Conservation (phyloP, 768 basidiomycete genomes). For the Suillus ampliporus region DNA sequence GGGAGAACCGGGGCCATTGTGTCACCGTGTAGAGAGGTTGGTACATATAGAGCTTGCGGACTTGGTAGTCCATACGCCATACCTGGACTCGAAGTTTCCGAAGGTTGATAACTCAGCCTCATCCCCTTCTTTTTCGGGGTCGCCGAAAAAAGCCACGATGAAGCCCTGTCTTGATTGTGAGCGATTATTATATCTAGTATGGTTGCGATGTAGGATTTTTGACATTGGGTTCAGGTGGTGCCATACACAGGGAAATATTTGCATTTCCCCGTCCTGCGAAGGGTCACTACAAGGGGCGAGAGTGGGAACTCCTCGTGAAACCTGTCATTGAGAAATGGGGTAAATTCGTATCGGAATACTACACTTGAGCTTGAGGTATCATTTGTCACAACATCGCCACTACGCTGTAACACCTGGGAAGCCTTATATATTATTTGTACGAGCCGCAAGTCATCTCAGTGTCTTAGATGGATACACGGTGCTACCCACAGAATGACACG, state of each 20-base stretch:
- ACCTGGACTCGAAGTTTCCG: slow-evolving; percentile 60
- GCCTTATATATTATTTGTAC: not conserved
- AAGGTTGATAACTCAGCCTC: slow-evolving; percentile 38
- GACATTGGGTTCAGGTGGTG: slow-evolving; percentile 48
- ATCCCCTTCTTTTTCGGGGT: slow-evolving; percentile 20
- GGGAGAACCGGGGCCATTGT: slow-evolving; percentile 66
- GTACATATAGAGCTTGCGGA: slow-evolving; percentile 84
- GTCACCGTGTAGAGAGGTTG: slow-evolving; percentile 78
- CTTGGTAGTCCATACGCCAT: slow-evolving; percentile 58
- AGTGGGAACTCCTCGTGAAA: slow-evolving; percentile 77
- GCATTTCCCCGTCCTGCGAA: slow-evolving; percentile 60
- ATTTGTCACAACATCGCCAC: not conserved
- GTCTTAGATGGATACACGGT: not conserved
- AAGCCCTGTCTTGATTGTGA: slow-evolving; percentile 52
- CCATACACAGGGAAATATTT: slow-evolving; percentile 80
- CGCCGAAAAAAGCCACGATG: slow-evolving; percentile 23
- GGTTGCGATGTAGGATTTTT: not conserved
- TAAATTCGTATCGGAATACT: slow-evolving; percentile 51
- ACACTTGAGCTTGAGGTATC: slow-evolving; percentile 30
- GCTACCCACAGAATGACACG: not conserved
- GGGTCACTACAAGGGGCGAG: slow-evolving; percentile 63
- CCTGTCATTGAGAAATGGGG: slow-evolving; percentile 85
- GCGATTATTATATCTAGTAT: slow-evolving; percentile 39
- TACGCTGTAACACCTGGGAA: not conserved
- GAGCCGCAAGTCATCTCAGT: not conserved